Conservation (phyloP, 2,329 filamentous ascomycete genomes). For the Xenosphaeropsis pyriputrescens region DNA sequence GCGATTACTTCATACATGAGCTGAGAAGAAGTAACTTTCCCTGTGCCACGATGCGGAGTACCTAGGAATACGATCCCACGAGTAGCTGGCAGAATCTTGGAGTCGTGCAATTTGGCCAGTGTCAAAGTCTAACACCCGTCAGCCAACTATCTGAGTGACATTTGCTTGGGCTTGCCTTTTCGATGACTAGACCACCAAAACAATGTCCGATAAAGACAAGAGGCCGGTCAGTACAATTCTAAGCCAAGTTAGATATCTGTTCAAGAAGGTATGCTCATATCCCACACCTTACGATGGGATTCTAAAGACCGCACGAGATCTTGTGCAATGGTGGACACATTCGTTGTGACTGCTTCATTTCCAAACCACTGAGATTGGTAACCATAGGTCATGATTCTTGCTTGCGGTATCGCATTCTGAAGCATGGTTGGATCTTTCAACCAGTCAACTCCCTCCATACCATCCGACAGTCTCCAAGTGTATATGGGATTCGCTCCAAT, state of each 20-base stretch:
- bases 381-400: slow-evolving; percentile 15
- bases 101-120: slow-evolving; percentile 3
- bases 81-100: neutral
- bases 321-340: slow-evolving; percentile 14
- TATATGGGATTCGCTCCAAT: slow-evolving; percentile 16
- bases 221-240: slow-evolving; percentile 7
- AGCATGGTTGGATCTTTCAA: slow-evolving; percentile 17
- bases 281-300: slow-evolving; percentile 9
- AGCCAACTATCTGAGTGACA: slow-evolving; percentile 10
- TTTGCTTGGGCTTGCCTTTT: slow-evolving; percentile 8
- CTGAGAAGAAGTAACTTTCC: neutral
- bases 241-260: slow-evolving; percentile 1
- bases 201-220: slow-evolving; percentile 18
- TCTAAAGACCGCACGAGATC: slow-evolving; percentile 12
- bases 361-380: slow-evolving; percentile 18
- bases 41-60: neutral
- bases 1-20: neutral
- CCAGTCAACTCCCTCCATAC: slow-evolving; percentile 11
- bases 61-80: neutral
- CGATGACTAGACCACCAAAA: slow-evolving; percentile 15
- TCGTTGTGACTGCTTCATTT: slow-evolving; percentile 13
- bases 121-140: slow-evolving; percentile 7
- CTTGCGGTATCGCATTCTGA: slow-evolving; percentile 11
- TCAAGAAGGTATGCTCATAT: neutral
- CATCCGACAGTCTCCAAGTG: slow-evolving; percentile 12